Evolutionary conservation across 441 rosid species (phyloP).

Genomic region (Mallotus repandus): DNA sequence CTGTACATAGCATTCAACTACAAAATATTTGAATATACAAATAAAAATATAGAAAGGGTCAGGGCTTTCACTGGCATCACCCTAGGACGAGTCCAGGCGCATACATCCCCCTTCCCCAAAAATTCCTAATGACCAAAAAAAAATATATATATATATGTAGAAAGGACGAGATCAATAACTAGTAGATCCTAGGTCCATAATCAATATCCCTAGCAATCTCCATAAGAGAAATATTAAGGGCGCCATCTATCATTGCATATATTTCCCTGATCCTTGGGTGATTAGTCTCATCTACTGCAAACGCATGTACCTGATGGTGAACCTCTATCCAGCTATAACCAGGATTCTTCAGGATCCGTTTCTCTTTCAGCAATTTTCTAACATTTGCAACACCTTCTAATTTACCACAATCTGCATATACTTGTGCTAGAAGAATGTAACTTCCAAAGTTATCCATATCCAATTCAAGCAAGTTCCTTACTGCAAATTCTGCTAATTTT

Average conservation of each 20-base stretch:
- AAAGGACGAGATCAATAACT: neutral
- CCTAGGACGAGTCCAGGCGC: too few relatives aligned
- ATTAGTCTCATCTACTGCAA: conserved; percentile 21
- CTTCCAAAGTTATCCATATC: conserved; percentile 17
- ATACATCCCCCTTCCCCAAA: too few relatives aligned
- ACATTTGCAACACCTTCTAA: conserved; percentile 24
- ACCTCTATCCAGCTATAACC: conserved; percentile 34
- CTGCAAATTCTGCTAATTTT: conserved; percentile 28
- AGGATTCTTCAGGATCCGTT: conserved; percentile 21
- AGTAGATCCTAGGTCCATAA: neutral
- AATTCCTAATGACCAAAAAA: too few relatives aligned
- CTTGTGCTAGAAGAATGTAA: conserved; percentile 25
- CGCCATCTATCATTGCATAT: conserved; percentile 9
- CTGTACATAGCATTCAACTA: neutral
- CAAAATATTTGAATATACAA: neutral
- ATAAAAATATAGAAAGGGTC: neutral
- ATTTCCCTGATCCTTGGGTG: conserved; percentile 23
- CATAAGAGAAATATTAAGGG: neutral
- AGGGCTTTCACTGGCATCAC: too few relatives aligned
- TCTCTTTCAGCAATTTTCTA: conserved; percentile 28
- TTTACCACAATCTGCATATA: conserved; percentile 25
- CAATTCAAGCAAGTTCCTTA: conserved; percentile 24
- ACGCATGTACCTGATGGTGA: conserved; percentile 19
- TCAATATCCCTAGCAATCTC: neutral
- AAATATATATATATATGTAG: too few relatives aligned